Conservation (phyloP, 176 grass and related monocot species). For the Carex kokanica region DNA sequence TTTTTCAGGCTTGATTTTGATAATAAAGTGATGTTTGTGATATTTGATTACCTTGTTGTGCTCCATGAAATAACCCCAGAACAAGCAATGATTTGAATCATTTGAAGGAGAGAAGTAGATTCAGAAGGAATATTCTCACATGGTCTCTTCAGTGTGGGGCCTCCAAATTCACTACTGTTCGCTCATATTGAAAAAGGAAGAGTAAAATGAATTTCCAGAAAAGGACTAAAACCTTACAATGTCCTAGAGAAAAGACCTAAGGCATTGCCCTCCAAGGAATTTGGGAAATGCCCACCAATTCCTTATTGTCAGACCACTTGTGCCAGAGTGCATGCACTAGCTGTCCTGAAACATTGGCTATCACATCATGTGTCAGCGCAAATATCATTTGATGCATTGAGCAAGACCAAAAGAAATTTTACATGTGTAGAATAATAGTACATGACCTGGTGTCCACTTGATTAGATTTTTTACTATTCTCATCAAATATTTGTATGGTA, state of each 20-base stretch:
- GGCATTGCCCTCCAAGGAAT: constrained; percentile 17
- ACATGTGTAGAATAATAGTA: neutral
- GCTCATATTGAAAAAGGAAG: neutral
- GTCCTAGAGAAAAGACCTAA: neutral
- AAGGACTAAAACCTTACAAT: neutral
- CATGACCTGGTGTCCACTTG: neutral
- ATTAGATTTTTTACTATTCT: neutral
- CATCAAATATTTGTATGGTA: neutral
- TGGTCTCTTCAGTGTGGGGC: neutral
- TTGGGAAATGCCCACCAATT: constrained; percentile 6
- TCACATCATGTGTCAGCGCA: constrained; percentile 16
- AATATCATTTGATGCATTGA: neutral
- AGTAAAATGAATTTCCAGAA: neutral
- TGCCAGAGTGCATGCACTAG: neutral
- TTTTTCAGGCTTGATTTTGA: neutral
- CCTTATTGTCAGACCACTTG: constrained; percentile 1
- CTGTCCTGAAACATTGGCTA: neutral
- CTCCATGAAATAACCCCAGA: neutral
- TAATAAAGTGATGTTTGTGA: neutral
- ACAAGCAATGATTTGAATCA: neutral
- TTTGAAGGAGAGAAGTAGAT: neutral
- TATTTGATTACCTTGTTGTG: neutral
- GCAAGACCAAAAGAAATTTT: neutral
- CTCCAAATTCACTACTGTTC: neutral
- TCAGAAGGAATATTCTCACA: constrained; percentile 6